Evolutionary conservation across 2,329 filamentous ascomycete species (phyloP).

Genomic region (Sarocladium strictum): DNA sequence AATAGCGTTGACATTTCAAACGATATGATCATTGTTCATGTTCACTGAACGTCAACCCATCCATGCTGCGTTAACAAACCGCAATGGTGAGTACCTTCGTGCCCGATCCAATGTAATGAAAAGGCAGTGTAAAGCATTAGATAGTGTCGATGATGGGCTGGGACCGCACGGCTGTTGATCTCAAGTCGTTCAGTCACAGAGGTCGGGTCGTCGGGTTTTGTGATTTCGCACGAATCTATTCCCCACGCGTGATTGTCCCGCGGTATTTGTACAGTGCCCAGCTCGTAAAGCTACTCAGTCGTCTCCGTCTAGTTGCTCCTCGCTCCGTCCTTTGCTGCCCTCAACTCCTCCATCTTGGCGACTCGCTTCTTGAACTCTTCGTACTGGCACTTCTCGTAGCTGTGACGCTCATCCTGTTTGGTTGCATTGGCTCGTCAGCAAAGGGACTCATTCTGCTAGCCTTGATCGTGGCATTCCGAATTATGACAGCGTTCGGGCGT

Average conservation of each 20-base stretch:
- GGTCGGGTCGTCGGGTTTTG: neutral
- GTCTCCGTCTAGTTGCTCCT: constrained; percentile 66
- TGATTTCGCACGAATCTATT: constrained; percentile 4
- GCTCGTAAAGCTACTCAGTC: neutral
- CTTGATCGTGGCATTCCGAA: neutral
- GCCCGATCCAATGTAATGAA: too few relatives aligned
- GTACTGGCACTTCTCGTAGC: constrained; percentile 99
- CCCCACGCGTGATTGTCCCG: neutral
- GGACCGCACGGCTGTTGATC: too few relatives aligned
- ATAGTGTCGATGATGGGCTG: too few relatives aligned
- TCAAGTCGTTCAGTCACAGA: neutral
- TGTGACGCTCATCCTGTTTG: constrained; percentile 82
- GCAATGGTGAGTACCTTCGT: too few relatives aligned
- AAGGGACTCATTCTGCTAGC: neutral
- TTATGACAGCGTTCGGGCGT: neutral
- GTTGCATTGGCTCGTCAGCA: neutral
- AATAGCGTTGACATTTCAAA: neutral
- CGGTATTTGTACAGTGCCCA: constrained; percentile 8
- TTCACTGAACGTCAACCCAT: too few relatives aligned
- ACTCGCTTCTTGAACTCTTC: constrained; percentile 98
- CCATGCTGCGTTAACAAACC: too few relatives aligned
- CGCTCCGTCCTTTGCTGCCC: constrained; percentile 74
- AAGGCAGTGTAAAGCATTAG: too few relatives aligned
- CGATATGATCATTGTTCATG: neutral
- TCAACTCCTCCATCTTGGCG: constrained; percentile 95